Conservation (phyloP, 805 yeast genomes). For the Wickerhamomyces chaumierensis region DNA sequence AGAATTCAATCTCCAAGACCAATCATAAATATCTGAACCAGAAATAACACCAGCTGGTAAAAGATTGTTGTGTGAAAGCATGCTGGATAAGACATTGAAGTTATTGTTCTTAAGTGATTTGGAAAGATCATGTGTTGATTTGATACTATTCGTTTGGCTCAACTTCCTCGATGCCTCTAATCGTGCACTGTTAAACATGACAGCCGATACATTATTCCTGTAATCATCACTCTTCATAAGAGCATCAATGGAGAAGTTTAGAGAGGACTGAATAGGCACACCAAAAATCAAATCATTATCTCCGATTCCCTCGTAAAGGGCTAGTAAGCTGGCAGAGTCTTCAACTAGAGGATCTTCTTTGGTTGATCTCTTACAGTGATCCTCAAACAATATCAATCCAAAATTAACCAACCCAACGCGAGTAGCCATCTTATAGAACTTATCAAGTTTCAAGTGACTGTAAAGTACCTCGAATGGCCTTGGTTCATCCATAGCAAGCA, state of each 20-base stretch:
- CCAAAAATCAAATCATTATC: constrained; percentile 60
- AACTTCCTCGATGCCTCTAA: constrained; percentile 32
- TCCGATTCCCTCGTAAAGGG: constrained; percentile 40
- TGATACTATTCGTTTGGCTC: background rate
- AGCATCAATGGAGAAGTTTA: constrained; percentile 38
- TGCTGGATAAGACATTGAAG: constrained; percentile 42
- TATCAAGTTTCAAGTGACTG: background rate
- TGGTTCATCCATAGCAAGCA: constrained; percentile 2
- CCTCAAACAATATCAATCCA: constrained; percentile 27
- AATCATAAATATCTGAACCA: constrained; percentile 32
- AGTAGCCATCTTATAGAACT: constrained; percentile 11
- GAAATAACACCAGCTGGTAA: too few species aligned
- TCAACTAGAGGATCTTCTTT: background rate
- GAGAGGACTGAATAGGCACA: constrained; percentile 43
- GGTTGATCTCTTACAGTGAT: constrained; percentile 2
- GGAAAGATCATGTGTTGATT: constrained; percentile 20
- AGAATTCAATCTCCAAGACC: constrained; percentile 66
- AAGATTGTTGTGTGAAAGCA: constrained; percentile 15
- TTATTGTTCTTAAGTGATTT: constrained; percentile 39
- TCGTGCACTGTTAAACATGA: constrained; percentile 45
- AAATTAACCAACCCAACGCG: constrained; percentile 16
- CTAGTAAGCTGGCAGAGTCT: constrained; percentile 11
- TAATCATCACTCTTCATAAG: constrained; percentile 20
- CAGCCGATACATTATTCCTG: constrained; percentile 25
- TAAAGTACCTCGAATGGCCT: constrained; percentile 12